Conservation (phyloP, 306 rosid genomes). For the Hippophae rhamnoides region DNA sequence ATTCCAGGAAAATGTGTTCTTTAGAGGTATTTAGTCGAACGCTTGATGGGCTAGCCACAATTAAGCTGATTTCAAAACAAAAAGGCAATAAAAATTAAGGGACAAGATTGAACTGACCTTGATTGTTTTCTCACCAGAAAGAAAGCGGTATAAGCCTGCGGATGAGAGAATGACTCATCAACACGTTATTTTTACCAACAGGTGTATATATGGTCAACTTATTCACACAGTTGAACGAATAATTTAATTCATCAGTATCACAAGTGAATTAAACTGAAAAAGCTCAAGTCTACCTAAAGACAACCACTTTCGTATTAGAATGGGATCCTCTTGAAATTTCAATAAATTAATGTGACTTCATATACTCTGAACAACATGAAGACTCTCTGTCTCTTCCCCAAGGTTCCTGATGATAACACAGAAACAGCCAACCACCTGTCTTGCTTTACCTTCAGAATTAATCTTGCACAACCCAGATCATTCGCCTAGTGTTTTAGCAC, state of each 20-base stretch:
- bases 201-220: no score
- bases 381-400: conserved; percentile 36
- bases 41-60: conserved; percentile 7
- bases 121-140: not conserved
- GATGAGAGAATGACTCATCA: not conserved
- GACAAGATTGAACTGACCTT: not conserved
- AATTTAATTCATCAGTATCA: no score
- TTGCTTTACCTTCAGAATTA: conserved; percentile 76
- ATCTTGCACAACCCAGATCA: conserved; percentile 82
- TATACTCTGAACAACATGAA: conserved; percentile 35
- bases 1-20: conserved; percentile 64
- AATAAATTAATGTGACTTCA: conserved; percentile 25
- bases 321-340: conserved; percentile 2
- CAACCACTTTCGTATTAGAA: not conserved
- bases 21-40: conserved; percentile 49
- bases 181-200: no score
- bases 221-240: no score
- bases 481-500: conserved; percentile 78
- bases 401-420: conserved; percentile 70
- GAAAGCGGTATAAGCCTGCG: not conserved
- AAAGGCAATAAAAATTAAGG: not conserved
- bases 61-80: not conserved
- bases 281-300: conserved; percentile 10
- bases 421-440: conserved; percentile 46
- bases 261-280: not conserved